Percentiles rank a stretch among this genome's conserved stretches.
phyloP scores from a whole-genome alignment of 2,329 filamentous ascomycete species.

The Alternaria hordeiaustralica region DNA sequence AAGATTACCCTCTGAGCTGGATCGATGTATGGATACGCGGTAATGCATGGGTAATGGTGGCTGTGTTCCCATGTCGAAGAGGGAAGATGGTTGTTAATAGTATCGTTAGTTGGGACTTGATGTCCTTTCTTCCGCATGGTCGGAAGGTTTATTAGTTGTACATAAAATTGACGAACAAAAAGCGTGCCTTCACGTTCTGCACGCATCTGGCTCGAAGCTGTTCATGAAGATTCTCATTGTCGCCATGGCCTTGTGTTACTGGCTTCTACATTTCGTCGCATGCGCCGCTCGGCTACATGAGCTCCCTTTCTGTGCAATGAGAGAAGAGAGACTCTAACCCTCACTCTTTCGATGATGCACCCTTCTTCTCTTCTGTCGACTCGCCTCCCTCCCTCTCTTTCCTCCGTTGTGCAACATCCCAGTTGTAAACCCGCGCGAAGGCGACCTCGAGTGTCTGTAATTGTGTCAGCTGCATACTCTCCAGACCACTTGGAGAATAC shows the following conservation, averaged over 20 bases:
- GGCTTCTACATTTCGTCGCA: neutral
- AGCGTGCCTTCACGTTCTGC: neutral
- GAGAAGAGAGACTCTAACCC: neutral
- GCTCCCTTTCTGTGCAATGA: neutral
- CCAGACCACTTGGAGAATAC: neutral
- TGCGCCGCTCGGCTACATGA: neutral
- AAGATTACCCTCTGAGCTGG: neutral
- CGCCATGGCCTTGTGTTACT: neutral
- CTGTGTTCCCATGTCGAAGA: neutral
- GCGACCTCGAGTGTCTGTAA: slow-evolving; percentile 93
- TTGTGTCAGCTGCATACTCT: slow-evolving; percentile 18
- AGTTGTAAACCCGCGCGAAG: slow-evolving; percentile 97
- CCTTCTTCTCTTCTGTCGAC: slow-evolving; percentile 52
- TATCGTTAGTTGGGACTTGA: neutral
- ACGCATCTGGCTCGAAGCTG: neutral
- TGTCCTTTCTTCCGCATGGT: neutral
- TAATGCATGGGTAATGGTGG: neutral
- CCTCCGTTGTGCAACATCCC: slow-evolving; percentile 94
- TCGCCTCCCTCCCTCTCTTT: slow-evolving; percentile 76
- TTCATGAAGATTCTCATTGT: neutral
- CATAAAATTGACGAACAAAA: neutral
- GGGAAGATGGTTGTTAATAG: neutral
- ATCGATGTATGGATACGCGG: neutral
- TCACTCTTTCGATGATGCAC: slow-evolving; percentile 29
- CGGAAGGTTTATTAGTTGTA: neutral